Base-by-base conservation (phyloP, 2,329 filamentous ascomycete genomes). In the Arthrobotrys megalospora region DNA sequence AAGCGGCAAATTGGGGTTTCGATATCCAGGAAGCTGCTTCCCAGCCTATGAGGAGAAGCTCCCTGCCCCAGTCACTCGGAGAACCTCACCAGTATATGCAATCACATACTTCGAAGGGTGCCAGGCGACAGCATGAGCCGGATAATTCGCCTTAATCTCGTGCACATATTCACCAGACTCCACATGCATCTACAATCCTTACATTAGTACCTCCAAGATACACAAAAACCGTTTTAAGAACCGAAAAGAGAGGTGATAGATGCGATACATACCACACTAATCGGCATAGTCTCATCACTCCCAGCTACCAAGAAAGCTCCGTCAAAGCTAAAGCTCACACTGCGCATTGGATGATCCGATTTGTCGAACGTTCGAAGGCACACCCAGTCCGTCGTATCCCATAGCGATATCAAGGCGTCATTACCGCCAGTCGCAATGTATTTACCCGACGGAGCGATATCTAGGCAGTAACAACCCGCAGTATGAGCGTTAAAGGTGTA, bases 361-460 rank as follows among this genome's bases (percentile, higher is more conserved):
- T 85, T 82, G 62, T 85, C 84, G 12, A 88, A 82, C 0, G 86
- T 87, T 32, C 86, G 84, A 55, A 85, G 83, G 80, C 86, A 88
- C n/a, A 87, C 85, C 87, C 87, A 88, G 67, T 86, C 85, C 28
- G 84, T 83, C 1, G 87, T 88, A 80, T 88, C 87, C 87, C 87
- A 88, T 1, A 88, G 83, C 1, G 86, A 86, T 68, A 88, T 85
- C 21, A 88, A 84, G 6, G 86, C 85, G 76, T 89, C 87, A 62
- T 85, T 85, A n/a, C 86, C 87, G 11, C 87, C 87, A 0, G 87
- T 85, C 0, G 87, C 87, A 12, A 89, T 83, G 41, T 86, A 86
- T 21, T 85, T 85, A 34, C 87, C 87, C n/a, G 85, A 84, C 0
- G 87, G 87, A 4, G 86, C 86, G 75, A 88, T 84, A 60, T 85